These are phyloP conservation scores for Bromus sterilis DNA, from an alignment of 176 grass and related monocot genomes.

Conservation along the genomic window DNA sequence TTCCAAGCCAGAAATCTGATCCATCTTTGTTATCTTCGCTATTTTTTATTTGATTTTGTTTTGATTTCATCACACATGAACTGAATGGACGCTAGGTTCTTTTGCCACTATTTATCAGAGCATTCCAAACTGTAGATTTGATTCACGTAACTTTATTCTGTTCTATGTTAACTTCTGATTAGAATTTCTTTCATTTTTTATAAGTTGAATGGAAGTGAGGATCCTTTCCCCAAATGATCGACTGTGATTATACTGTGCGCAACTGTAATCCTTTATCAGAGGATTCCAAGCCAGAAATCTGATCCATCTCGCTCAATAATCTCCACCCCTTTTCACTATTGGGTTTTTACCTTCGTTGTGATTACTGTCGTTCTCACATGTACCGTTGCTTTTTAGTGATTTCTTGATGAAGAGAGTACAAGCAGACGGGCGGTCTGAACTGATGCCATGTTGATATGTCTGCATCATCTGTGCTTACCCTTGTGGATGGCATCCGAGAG, in stretches of 20 bases:
- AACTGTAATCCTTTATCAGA: background rate
- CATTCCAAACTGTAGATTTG: background rate
- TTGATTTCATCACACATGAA: background rate
- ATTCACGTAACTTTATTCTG: too few relatives aligned
- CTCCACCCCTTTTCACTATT: background rate
- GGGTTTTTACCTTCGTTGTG: background rate
- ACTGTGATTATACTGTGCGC: background rate
- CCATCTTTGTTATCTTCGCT: background rate
- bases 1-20: background rate
- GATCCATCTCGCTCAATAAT: background rate
- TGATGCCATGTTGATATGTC: slow-evolving; percentile 98
- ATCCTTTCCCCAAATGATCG: background rate
- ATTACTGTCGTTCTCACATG: background rate
- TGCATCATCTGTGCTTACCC: slow-evolving; percentile 42
- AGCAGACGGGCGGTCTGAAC: slow-evolving; percentile 99
- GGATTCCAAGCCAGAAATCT: background rate
- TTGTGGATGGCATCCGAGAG: slow-evolving; percentile 42
- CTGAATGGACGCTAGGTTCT: too few relatives aligned
- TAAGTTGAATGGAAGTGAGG: background rate
- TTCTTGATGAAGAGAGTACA: slow-evolving; percentile 57
- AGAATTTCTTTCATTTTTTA: background rate
- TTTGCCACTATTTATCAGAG: background rate
- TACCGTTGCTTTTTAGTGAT: background rate
- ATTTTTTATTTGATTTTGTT: background rate
- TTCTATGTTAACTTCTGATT: background rate